Evolutionary conservation across 495 filamentous ascomycete genomes (phyloP).

Genomic region (Lentithecium fluviatile): DNA sequence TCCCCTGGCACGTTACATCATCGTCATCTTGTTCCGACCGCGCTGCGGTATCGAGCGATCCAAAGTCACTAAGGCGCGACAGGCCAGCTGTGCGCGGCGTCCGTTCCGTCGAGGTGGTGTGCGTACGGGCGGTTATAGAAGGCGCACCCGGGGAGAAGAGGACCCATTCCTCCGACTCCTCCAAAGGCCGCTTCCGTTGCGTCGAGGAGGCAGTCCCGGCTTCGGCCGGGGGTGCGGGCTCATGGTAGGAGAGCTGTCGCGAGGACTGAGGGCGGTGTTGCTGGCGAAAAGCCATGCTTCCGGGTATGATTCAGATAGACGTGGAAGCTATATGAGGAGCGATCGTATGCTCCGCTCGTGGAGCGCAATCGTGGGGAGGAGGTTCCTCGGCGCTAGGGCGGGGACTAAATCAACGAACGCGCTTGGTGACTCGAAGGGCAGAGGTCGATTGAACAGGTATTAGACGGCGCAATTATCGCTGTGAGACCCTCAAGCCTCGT

Average conservation of each 20-base stretch:
- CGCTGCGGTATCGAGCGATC: conserved; percentile 69
- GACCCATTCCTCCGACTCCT: conserved; percentile 91
- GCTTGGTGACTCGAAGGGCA: no score
- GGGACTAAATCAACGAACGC: no score
- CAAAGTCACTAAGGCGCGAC: conserved; percentile 80
- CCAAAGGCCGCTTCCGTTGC: conserved; percentile 45
- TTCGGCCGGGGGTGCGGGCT: conserved; percentile 47
- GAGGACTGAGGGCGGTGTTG: conserved; percentile 57
- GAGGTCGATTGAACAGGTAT: no score
- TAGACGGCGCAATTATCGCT: not conserved
- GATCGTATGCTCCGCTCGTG: not conserved
- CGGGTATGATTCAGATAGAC: not conserved
- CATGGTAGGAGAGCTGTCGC: conserved; percentile 56
- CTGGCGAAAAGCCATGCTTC: conserved; percentile 79
- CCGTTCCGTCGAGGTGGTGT: conserved; percentile 68
- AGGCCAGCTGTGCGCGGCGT: conserved; percentile 70
- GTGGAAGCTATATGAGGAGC: not conserved
- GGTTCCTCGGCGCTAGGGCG: not conserved
- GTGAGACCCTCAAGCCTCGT: not conserved
- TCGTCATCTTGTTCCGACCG: conserved; percentile 52
- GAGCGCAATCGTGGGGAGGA: not conserved
- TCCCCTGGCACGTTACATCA: conserved; percentile 48
- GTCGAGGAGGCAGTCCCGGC: conserved; percentile 36
- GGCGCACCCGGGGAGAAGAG: conserved; percentile 79
- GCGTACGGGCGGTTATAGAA: conserved; percentile 61